phyloP scores from a whole-genome alignment of 768 basidiomycete species.

The Lyophyllum atratum region DNA sequence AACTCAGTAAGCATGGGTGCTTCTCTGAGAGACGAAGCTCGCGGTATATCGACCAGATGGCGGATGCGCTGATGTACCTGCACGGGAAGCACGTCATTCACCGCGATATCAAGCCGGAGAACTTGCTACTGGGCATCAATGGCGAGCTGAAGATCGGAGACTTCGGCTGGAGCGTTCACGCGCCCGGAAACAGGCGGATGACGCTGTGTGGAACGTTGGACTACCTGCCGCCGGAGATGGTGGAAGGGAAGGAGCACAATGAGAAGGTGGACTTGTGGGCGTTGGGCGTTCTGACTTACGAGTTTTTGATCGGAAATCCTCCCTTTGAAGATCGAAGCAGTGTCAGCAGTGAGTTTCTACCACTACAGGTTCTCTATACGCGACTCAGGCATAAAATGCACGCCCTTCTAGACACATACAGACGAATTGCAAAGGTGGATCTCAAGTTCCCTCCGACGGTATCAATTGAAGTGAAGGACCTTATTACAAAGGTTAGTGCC shows the following conservation, averaged over 20 bases:
- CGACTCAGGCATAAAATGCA: not conserved
- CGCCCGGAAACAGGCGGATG: conserved; percentile 84
- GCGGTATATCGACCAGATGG: conserved; percentile 97
- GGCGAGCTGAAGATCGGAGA: conserved; percentile 98
- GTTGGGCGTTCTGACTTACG: conserved; percentile 93
- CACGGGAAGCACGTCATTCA: conserved; percentile 98
- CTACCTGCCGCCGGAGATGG: conserved; percentile 98
- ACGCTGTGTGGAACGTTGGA: conserved; percentile 96
- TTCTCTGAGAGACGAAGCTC: conserved; percentile 90
- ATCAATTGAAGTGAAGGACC: conserved; percentile 65
- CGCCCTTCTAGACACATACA: conserved; percentile 71
- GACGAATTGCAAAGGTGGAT: conserved; percentile 87
- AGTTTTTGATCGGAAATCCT: conserved; percentile 82
- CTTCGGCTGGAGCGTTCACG: conserved; percentile 99
- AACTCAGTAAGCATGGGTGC: conserved; percentile 80
- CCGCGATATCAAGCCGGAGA: conserved; percentile 99
- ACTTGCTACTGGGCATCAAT: conserved; percentile 89
- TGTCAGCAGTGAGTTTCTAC: conserved; percentile 58
- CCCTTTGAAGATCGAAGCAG: conserved; percentile 85
- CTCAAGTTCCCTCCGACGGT: conserved; percentile 62
- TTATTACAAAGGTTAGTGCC: conserved; percentile 56
- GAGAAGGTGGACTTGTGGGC: conserved; percentile 97
- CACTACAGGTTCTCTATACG: not conserved
- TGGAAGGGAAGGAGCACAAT: conserved; percentile 86
- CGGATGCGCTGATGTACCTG: conserved; percentile 89